Evolutionary conservation across 495 filamentous ascomycete genomes (phyloP).

Genomic region (Acidomyces sp.): DNA sequence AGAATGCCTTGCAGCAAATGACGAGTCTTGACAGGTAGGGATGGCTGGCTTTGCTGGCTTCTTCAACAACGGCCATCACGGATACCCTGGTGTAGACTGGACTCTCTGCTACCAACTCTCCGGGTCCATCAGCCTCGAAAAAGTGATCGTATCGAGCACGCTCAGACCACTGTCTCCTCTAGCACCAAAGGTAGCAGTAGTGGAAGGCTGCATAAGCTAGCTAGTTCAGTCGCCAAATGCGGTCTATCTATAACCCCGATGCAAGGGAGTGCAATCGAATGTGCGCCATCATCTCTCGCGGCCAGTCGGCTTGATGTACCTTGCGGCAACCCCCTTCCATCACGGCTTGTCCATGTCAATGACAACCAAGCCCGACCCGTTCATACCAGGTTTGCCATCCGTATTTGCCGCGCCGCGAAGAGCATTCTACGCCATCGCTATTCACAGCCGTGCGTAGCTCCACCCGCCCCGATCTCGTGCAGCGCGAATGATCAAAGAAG

Average conservation of each 20-base stretch:
- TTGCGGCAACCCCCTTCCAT: conserved; percentile 2
- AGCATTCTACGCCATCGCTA: too few relatives aligned
- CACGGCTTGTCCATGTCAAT: background rate
- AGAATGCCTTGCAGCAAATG: conserved; percentile 8
- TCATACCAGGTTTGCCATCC: background rate
- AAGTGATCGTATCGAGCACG: conserved; percentile 20
- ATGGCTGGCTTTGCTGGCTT: conserved; percentile 9
- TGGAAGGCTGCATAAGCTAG: conserved; percentile 19
- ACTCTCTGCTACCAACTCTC: conserved; percentile 10
- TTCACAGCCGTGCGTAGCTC: background rate
- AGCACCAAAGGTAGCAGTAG: conserved; percentile 11
- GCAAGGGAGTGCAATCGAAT: conserved; percentile 8
- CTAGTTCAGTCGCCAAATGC: conserved; percentile 11
- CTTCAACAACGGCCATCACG: conserved; percentile 11
- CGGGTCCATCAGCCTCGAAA: conserved; percentile 21
- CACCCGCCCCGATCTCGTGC: conserved; percentile 5
- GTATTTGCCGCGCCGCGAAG: too few relatives aligned
- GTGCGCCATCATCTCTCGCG: background rate
- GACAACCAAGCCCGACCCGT: background rate
- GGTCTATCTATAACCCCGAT: conserved; percentile 13
- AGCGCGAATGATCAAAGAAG: conserved; percentile 6
- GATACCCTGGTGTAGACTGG: conserved; percentile 13
- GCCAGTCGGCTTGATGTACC: background rate
- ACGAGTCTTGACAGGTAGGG: conserved; percentile 16
- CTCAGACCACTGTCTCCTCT: conserved; percentile 18